These are phyloP conservation scores for Tetradesmus lagerheimii DNA, from an alignment of 139 green algal genomes.

Conservation along the genomic window DNA sequence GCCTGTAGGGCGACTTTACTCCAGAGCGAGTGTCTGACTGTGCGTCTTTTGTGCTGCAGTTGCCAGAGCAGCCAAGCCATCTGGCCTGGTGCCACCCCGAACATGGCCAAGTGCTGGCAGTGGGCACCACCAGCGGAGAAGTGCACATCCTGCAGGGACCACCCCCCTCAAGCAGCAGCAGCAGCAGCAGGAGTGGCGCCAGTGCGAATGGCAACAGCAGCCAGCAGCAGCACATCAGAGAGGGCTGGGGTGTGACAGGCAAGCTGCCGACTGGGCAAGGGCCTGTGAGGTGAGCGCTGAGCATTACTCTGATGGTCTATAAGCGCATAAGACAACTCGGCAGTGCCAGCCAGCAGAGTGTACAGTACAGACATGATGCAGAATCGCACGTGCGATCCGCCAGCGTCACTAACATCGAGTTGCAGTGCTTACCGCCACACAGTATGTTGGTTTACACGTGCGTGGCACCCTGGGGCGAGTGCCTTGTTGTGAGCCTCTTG, in stretches of 20 bases:
- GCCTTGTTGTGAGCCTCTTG: too few species aligned
- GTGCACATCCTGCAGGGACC: constrained; percentile 11
- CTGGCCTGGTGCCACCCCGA: constrained; percentile 30
- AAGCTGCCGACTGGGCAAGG: constrained; percentile 13
- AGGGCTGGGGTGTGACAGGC: neutral
- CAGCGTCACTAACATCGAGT: too few species aligned
- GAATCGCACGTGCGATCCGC: too few species aligned
- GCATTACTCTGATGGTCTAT: neutral
- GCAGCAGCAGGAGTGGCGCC: constrained; percentile 20
- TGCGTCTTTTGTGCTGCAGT: neutral
- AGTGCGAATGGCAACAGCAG: constrained; percentile 13
- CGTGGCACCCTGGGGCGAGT: too few species aligned
- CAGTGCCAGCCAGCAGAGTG: neutral
- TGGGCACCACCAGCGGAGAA: neutral
- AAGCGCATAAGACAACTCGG: neutral
- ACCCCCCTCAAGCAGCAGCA: neutral
- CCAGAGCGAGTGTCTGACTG: neutral
- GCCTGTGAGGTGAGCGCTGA: neutral
- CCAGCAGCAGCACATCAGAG: neutral
- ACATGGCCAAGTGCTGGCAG: constrained; percentile 9
- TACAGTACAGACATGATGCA: neutral
- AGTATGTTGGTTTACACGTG: too few species aligned
- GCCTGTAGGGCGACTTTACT: too few species aligned
- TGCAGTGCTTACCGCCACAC: too few species aligned
- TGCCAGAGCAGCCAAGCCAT: neutral